Evolutionary conservation across 1,139 yeast species (phyloP).

Genomic region (Scheffersomyces segobiensis): DNA sequence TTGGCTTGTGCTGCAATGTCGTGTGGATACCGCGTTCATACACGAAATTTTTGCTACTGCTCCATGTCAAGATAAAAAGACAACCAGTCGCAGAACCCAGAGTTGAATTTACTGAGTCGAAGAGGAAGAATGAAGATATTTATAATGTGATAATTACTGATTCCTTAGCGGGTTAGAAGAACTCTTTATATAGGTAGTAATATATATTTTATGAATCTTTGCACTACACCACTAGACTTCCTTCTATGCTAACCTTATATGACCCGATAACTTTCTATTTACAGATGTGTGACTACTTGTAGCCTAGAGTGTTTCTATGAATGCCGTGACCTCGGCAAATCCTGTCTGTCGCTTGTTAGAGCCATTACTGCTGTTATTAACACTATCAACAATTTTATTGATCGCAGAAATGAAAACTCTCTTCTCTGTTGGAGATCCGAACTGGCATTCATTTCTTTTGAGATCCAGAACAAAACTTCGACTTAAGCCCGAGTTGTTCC

Average conservation of each 20-base stretch:
- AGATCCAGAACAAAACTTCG: constrained; percentile 27
- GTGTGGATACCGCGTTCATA: background rate
- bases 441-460: constrained; percentile 12
- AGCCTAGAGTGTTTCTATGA: constrained; percentile 2
- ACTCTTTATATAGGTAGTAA: too few relatives aligned
- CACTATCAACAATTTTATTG: constrained; percentile 14
- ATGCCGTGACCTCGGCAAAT: constrained; percentile 7
- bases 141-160: too few relatives aligned
- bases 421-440: constrained; percentile 22
- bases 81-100: background rate
- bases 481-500: constrained; percentile 23
- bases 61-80: background rate
- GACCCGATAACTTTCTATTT: background rate
- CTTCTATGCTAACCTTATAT: background rate
- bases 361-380: constrained; percentile 10
- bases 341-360: background rate
- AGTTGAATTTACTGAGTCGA: background rate
- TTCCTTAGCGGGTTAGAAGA: too few relatives aligned
- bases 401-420: constrained; percentile 24
- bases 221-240: too few relatives aligned
- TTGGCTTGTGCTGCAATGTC: background rate
- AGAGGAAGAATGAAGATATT: background rate
- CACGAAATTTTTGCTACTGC: background rate
- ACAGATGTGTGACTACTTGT: background rate
- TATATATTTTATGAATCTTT: too few relatives aligned